Base-by-base conservation (phyloP, 306 rosid species). In the Glycyrrhiza uralensis region DNA sequence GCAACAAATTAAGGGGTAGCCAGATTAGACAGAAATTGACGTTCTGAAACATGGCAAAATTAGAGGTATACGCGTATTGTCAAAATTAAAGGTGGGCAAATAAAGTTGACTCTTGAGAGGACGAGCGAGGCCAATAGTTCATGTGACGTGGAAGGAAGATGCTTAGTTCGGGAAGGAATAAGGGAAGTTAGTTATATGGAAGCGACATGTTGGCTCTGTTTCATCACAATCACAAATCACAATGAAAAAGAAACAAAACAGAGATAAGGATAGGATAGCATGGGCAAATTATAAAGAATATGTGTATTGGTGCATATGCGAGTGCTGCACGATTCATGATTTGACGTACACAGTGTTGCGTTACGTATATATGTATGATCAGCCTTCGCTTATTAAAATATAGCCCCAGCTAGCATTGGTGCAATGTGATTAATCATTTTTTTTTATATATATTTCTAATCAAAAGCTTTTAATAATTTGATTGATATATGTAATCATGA, bases 251-350 rank as follows among this genome's bases (percentile, higher is more conserved):
- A n/a, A n/a, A n/a, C n/a, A n/a, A n/a, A n/a, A n/a, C n/a, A n/a
- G n/a, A n/a, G 58, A 75, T 50, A 38, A 65, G 72, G 56, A 63
- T 55, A 55, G 24, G 24, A 61, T 30, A 58, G 56, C 45, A 60
- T 46, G 60, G 72, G 17, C 30, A 36, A 26, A 55, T 11, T 3
- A n/a, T n/a, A 32, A 36, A 36, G 30, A 15, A 69, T n/a, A 54
- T 47, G 10, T 54, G 42, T 24, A 50, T 51, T 68, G 26, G 71
- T 47, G 71, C 71, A 47, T n/a, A n/a, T 36, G 42, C 35, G 35
- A 68, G 66, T 44, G 67, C 32, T 70, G 70, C 41, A 58, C n/a
- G 82, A 77, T 83, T 41, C n/a, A 42, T 72, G 84, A 87, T 82
- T 77, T 75, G 81, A 71, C 51, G 57, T 14, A 18, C 10, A 14